Evolutionary conservation across 192 early-diverging fungal species (phyloP).

Genomic region (Mortierella antarctica): DNA sequence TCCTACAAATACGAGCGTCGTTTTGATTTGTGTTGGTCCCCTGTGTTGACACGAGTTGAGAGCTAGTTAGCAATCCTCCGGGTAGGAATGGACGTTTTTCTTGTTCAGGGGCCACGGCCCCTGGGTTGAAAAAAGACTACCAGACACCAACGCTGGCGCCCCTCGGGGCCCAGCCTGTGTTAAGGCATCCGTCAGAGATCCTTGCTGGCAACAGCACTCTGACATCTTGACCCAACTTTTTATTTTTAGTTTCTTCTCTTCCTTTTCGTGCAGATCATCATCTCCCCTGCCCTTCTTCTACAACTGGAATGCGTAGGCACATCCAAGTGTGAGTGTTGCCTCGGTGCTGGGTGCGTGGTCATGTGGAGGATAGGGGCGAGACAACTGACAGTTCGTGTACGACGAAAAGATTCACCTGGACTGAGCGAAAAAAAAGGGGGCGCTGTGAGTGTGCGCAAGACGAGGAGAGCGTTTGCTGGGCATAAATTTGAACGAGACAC

Average conservation of each 20-base stretch:
- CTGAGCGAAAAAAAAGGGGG: too few species aligned
- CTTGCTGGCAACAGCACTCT: slow-evolving; percentile 26
- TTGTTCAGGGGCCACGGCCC: slow-evolving; percentile 7
- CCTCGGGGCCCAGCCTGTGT: slow-evolving; percentile 25
- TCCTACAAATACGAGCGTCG: not conserved
- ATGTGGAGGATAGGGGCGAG: too few species aligned
- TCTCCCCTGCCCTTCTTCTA: not conserved
- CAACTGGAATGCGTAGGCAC: too few species aligned
- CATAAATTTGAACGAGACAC: too few species aligned
- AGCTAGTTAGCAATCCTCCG: slow-evolving; percentile 58
- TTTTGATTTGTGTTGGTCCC: not conserved
- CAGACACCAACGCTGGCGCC: slow-evolving; percentile 36
- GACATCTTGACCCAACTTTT: slow-evolving; percentile 49
- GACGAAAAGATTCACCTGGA: too few species aligned
- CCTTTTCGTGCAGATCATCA: not conserved
- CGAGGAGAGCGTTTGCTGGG: too few species aligned
- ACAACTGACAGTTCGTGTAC: too few species aligned
- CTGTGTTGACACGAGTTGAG: slow-evolving; percentile 55
- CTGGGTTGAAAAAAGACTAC: slow-evolving; percentile 30
- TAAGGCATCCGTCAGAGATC: slow-evolving; percentile 47
- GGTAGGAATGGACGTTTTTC: slow-evolving; percentile 53
- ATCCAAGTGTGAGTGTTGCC: too few species aligned
- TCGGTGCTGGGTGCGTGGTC: too few species aligned
- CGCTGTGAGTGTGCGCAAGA: too few species aligned
- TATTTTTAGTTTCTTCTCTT: slow-evolving; percentile 18